Evolutionary conservation across 2,329 filamentous ascomycete genomes (phyloP).

Genomic region (Fonsecaea monophora): DNA sequence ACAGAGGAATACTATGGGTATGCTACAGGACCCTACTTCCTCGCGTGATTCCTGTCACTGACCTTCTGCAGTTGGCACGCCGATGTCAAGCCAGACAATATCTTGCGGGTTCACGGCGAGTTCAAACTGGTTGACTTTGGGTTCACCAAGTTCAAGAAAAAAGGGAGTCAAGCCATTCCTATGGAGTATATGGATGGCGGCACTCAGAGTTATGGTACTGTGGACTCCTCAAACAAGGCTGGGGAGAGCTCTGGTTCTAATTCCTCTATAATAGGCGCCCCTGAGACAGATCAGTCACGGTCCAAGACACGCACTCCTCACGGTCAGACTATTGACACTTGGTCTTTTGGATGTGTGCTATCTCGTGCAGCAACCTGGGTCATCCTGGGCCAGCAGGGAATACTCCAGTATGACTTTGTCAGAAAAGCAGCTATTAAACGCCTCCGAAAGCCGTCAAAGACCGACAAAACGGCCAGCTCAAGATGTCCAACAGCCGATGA

Average conservation of each 20-base stretch:
- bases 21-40: neutral
- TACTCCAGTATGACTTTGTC: neutral
- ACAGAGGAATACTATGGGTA: slow-evolving; percentile 8
- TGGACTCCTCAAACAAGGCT: neutral
- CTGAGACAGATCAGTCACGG: slow-evolving; percentile 2
- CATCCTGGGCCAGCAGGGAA: slow-evolving; percentile 3
- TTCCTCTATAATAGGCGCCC: neutral
- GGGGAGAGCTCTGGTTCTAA: neutral
- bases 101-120: slow-evolving; percentile 5
- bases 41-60: neutral
- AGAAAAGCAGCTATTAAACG: slow-evolving; percentile 2
- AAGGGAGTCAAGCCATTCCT: neutral
- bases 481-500: neutral
- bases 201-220: slow-evolving; percentile 2
- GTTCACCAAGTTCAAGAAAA: slow-evolving; percentile 2
- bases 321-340: slow-evolving; percentile 11
- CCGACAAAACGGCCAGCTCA: neutral
- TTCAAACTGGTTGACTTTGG: slow-evolving; percentile 9
- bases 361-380: slow-evolving; percentile 10
- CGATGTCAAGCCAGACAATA: slow-evolving; percentile 15
- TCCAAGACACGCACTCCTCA: neutral
- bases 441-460: too few relatives aligned
- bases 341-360: slow-evolving; percentile 13
- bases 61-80: slow-evolving; percentile 11
- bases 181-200: slow-evolving; percentile 6